Evolutionary conservation across 768 basidiomycete genomes (phyloP), one percentile per base, ranked within the genome.

Genomic region (Tephrocybe sp.): DNA sequence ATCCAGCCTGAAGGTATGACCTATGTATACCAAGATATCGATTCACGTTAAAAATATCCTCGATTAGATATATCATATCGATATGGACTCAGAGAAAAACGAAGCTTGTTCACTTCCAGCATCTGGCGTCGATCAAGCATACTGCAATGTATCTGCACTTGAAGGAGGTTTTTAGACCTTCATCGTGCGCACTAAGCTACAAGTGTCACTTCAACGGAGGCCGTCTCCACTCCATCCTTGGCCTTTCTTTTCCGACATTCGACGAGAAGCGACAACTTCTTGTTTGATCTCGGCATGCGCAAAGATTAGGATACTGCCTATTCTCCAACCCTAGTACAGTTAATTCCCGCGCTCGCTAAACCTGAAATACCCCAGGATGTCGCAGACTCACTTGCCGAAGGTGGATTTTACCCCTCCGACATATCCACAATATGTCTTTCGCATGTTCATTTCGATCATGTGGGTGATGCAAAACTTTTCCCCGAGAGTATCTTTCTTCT

Each of bases 211-310:
- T 60, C 68, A 36, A 66, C 62, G 1, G 66, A 62, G 8, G 52
- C 60, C 10, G 58, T 60, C 2, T 46, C 49, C 2, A 67, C 67
- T 5, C 83, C 83, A 3, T 73, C 75, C 13, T 70, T 84, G 39
- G 69, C 77, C 1, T 85, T 84, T 62, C 70, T 75, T 48, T 61
- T 84, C 36, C 70, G 66, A 10, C 82, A 84, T 56, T 77, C 78
- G 1, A 51, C 55, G 14, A 71, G 61, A 1, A 62, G 65, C 2
- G 59, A 65, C 11, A 73, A 67, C 26, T 59, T 80, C 36, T 52
- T 82, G 0, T 83, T 84, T 53, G 84, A 85, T 52, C 72, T 84
- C 16, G 83, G 83, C 8, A 67, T 78, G 7, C 74, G 80, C 22
- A 69, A 71, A 39, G 76, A 83, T 53, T 66, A 68, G 58, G 67